Conservation (phyloP, 257 asterid genomes). For the Nicotiana undulata region DNA sequence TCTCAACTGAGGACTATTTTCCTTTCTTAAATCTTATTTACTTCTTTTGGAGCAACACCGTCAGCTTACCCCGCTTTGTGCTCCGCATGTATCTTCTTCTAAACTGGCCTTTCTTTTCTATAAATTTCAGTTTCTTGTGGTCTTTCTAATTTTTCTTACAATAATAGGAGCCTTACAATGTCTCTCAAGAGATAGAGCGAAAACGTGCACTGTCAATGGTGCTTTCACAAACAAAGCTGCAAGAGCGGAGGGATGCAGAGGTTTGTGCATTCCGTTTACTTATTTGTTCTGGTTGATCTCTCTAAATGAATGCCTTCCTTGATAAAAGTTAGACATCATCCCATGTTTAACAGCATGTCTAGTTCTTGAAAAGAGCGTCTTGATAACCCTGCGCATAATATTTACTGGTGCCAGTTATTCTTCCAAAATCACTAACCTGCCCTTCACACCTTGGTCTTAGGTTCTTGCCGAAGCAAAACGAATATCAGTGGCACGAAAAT, state of each 20-base stretch:
- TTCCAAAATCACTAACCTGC: neutral
- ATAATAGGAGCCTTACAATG: slow-evolving; percentile 66
- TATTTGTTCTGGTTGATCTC: neutral
- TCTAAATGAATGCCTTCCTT: neutral
- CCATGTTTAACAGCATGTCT: neutral
- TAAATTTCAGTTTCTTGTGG: slow-evolving; percentile 9
- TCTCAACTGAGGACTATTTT: neutral
- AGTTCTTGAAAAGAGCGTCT: neutral
- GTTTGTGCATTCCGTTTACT: slow-evolving; percentile 24
- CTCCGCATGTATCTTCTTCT: neutral
- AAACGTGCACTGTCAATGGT: slow-evolving; percentile 80
- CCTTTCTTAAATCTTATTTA: neutral
- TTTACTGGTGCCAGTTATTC: neutral
- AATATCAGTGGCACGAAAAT: slow-evolving; percentile 73
- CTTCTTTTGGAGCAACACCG: neutral
- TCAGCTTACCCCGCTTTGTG: neutral
- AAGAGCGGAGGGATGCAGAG: slow-evolving; percentile 89
- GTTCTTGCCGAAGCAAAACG: slow-evolving; percentile 90
- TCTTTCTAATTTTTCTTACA: slow-evolving; percentile 15
- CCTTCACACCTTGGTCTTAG: slow-evolving; percentile 24
- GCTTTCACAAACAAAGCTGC: slow-evolving; percentile 91
- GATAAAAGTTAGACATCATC: neutral
- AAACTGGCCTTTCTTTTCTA: neutral
- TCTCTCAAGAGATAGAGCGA: slow-evolving; percentile 75
- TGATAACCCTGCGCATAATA: neutral